Base-by-base conservation (phyloP, 2,329 filamentous ascomycete genomes). In the Fusarium falciforme region DNA sequence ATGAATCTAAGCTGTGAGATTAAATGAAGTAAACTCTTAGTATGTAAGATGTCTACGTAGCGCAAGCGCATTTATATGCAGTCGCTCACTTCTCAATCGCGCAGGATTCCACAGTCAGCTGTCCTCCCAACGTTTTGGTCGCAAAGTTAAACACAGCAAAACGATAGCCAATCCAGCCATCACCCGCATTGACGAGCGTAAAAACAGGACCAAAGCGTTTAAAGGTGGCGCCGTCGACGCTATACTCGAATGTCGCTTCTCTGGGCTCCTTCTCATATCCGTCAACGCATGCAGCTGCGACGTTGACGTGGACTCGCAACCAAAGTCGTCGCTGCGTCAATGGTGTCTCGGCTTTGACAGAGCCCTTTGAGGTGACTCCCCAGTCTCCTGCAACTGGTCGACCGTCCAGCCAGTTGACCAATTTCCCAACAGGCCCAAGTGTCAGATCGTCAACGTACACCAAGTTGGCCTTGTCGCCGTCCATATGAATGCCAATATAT, bases 131-230 rank as follows among this genome's bases (percentile, higher is more conserved):
- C 2, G 55, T 36, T 52, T 80, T 79, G 1, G 86, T 88, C 0
- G 86, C 87, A 78, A 82, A 86, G 72, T 88, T 88, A 66, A 87
- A 87, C 5, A 88, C 83, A 0, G 82, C 86, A 72, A 81, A 88
- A 1, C 86, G 81, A 72, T 87, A 88, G 0, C 84, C 87, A 74
- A 86, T 83, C 63, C 87, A 88, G 1, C 62, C 62, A 8, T 76
- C 83, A 86, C 14, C 79, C 67, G 85, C 85, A 87, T 25, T 66
- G 9, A 6, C 25, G 16, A 66, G 11, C 1, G 40, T 52, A n/a
- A 52, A 54, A 4, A 8, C 27, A 12, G 57, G 8, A 5, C 64
- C 57, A 3, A 61, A 17, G 6, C n/a, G 55, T 17, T 12, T 20
- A 22, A 57, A 64, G 4, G 14, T 31, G 6, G 4, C 8, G 14